Evolutionary conservation across 2,329 filamentous ascomycete genomes (phyloP).

Genomic region (Davidsoniella neocaledoniae): DNA sequence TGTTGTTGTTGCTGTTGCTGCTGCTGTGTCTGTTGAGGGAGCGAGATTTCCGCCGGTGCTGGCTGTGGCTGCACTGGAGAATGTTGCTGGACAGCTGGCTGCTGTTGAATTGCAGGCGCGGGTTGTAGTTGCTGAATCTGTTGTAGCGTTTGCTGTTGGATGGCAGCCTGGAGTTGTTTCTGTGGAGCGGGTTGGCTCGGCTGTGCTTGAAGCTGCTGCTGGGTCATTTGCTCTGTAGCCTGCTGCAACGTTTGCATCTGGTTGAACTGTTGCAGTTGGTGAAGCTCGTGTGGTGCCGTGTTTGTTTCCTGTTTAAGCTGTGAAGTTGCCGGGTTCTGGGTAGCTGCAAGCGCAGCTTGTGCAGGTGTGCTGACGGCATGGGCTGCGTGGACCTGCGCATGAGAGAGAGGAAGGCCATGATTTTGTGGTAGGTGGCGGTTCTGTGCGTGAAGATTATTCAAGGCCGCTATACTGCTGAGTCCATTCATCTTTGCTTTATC

Average conservation of each 20-base stretch:
- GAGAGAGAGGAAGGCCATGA: constrained; percentile 19
- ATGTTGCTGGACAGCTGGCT: constrained; percentile 10
- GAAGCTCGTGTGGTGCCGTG: constrained; percentile 8
- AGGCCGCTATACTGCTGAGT: constrained; percentile 20
- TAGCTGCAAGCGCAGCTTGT: constrained; percentile 11
- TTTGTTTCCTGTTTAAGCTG: constrained; percentile 3
- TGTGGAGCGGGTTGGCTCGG: constrained; percentile 9
- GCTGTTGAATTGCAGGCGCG: constrained; percentile 7
- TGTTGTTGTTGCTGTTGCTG: constrained; percentile 10
- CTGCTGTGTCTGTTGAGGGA: constrained; percentile 3
- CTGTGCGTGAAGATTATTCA: constrained; percentile 13
- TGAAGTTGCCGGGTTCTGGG: not conserved
- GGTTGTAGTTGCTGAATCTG: constrained; percentile 14
- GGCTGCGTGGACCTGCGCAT: constrained; percentile 16
- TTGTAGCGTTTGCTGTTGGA: constrained; percentile 13
- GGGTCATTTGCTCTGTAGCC: constrained; percentile 17
- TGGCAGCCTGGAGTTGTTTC: constrained; percentile 2
- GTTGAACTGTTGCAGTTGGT: constrained; percentile 16
- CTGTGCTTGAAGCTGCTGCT: constrained; percentile 11
- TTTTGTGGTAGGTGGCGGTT: constrained; percentile 15
- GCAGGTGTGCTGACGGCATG: constrained; percentile 14
- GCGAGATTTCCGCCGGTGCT: not conserved
- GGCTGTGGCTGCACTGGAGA: not conserved
- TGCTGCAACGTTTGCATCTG: constrained; percentile 18
- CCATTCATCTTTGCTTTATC: constrained; percentile 43